Base-by-base conservation (phyloP, 1,284 basidiomycete genomes). In the Sutorius eximius region DNA sequence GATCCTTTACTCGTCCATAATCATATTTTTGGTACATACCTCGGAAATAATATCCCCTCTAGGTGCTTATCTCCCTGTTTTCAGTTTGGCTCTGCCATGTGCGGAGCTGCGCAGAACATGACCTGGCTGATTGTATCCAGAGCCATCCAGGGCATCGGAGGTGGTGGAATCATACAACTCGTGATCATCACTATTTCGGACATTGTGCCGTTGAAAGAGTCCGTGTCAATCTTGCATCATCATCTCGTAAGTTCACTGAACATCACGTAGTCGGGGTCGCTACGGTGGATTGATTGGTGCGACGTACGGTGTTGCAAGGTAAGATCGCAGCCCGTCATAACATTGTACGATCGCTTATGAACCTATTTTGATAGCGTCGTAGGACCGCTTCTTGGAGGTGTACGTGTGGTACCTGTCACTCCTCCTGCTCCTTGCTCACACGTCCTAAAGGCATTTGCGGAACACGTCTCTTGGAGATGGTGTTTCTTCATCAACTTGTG, bases 111-210 rank as follows among this genome's bases (percentile, higher is more conserved):
- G 0, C 86, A 94, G 66, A 85, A 61, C 56, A 88, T 92, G 81
- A 79, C 75, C 3, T 86, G 77, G 91, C 74, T 94, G 15, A 83
- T 90, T 42, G 76, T 88, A 2, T 83, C 80, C 45, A 81, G 92
- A 61, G 91, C 88, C 2, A 75, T 95, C 1, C 92, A 94, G 67
- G 92, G 91, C 12, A 82, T 93, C 29, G 91, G 91, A 29, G 90
- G 90, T 5, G 89, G 90, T 11, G 89, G 87, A 2, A 86, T 90
- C 56, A 77, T 89, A 10, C 81, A 80, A 57, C 70, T 84, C 36
- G 77, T 79, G n/a, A 73, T 89, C 51, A 92, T 94, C 60, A 86
- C 83, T 1, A 83, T 93, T 13, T 83, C 86, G 36, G 92, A 94
- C 67, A 90, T 95, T 30, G 86, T 91, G 1, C 81, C 87, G 3